Conservation (phyloP, 2,329 filamentous ascomycete genomes). For the Ilyonectria destructans region DNA sequence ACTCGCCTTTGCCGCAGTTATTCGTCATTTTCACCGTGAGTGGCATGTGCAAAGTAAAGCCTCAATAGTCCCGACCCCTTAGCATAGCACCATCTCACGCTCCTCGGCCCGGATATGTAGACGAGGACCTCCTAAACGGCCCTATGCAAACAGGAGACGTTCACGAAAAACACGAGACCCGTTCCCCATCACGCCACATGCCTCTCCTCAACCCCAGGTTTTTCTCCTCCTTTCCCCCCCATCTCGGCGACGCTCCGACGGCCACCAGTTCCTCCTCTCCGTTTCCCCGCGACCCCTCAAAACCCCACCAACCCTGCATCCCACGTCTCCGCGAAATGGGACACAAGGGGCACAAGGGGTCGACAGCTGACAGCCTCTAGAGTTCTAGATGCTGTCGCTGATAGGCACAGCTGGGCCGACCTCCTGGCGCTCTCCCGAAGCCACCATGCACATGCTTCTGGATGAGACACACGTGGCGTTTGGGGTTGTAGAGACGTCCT, state of each 20-base stretch:
- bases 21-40: not conserved
- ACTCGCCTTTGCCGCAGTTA: not conserved
- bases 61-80: not conserved
- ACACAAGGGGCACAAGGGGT: not conserved
- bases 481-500: not conserved
- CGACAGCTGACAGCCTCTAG: not conserved
- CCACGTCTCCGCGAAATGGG: not conserved
- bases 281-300: conserved; percentile 36
- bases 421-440: conserved; percentile 23
- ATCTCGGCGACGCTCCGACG: conserved; percentile 34
- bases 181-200: conserved; percentile 21
- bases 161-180: conserved; percentile 3
- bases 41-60: not conserved
- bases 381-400: conserved; percentile 3
- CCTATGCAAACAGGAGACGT: not conserved
- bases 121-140: not conserved
- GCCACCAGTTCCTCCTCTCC: conserved; percentile 22
- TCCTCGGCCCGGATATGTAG: not conserved
- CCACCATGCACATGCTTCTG: conserved; percentile 18
- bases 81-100: not conserved
- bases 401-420: conserved; percentile 15
- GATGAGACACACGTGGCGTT: conserved; percentile 8
- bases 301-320: conserved; percentile 8
- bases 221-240: not conserved
- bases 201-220: conserved; percentile 27